phyloP scores from a whole-genome alignment of 805 yeast genomes.

The Candida sphagnicola region DNA sequence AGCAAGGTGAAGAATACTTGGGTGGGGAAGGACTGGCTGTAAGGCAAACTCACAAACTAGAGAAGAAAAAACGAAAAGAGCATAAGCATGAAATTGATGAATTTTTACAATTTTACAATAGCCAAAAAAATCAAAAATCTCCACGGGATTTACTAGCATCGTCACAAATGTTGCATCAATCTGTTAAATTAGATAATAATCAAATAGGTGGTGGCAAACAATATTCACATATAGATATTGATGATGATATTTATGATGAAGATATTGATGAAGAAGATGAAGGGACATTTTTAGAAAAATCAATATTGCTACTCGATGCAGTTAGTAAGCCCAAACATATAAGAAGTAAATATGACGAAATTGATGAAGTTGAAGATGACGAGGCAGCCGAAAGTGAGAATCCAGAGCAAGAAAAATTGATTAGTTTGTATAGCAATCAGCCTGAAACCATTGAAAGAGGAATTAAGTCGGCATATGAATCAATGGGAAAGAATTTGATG shows the following conservation, averaged over 20 bases:
- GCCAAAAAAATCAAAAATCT: conserved; percentile 10
- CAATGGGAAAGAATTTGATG: conserved; percentile 63
- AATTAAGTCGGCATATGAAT: conserved; percentile 63
- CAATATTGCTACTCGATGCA: conserved; percentile 21
- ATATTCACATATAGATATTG: conserved; percentile 29
- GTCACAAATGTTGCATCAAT: conserved; percentile 21
- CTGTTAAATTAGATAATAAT: conserved; percentile 15
- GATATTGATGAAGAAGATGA: conserved; percentile 6
- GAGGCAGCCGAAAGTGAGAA: conserved; percentile 20
- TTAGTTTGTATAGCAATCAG: conserved; percentile 81
- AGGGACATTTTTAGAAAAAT: conserved; percentile 14
- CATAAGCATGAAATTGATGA: conserved; percentile 5
- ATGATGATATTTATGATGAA: conserved; percentile 24
- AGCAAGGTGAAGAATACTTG: conserved; percentile 70
- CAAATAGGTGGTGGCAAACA: conserved; percentile 19
- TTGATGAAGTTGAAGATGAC: conserved; percentile 16
- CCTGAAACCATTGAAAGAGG: conserved; percentile 74
- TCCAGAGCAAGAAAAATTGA: conserved; percentile 25
- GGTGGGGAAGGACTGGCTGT: conserved; percentile 60
- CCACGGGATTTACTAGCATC: conserved; percentile 19
- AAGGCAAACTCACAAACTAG: conserved; percentile 8
- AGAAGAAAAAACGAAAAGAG: background rate
- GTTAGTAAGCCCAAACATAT: conserved; percentile 1
- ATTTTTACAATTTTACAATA: conserved; percentile 23
- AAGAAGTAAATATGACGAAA: conserved; percentile 5